A percentile compares a stretch with the other conserved stretches of the same genome.
These are phyloP conservation scores for Triticum urartu DNA, from an alignment of 176 grass and related monocot species.

Conservation along the genomic window DNA sequence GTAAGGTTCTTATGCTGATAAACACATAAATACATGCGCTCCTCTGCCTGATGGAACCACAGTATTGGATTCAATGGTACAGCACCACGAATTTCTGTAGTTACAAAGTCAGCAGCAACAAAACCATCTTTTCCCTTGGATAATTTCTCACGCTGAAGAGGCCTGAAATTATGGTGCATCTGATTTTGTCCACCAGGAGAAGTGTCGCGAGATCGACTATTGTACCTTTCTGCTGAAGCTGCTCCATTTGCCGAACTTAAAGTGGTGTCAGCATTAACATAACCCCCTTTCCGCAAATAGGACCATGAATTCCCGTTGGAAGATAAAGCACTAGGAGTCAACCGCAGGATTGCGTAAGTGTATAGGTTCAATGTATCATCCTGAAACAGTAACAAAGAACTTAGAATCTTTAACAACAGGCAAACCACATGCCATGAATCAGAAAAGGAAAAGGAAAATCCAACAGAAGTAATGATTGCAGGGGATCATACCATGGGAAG, in stretches of 20 bases:
- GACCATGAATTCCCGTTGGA: conserved; percentile 82
- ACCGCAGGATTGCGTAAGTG: conserved; percentile 78
- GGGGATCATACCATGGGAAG: conserved; percentile 65
- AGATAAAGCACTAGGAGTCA: conserved; percentile 83
- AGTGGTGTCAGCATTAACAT: conserved; percentile 42
- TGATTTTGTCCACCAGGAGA: conserved; percentile 69
- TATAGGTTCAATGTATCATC: conserved; percentile 83
- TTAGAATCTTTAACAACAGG: conserved; percentile 16
- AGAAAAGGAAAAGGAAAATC: conserved; percentile 25
- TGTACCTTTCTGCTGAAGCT: conserved; percentile 60
- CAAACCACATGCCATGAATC: conserved; percentile 12
- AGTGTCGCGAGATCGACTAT: conserved; percentile 61
- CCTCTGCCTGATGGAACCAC: conserved; percentile 79
- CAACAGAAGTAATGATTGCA: not conserved
- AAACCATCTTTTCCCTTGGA: conserved; percentile 94
- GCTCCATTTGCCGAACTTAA: conserved; percentile 56
- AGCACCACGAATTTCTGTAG: conserved; percentile 47
- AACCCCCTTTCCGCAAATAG: conserved; percentile 82
- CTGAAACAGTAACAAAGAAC: conserved; percentile 42
- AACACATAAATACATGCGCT: conserved; percentile 77
- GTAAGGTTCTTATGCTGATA: conserved; percentile 81
- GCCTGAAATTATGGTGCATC: conserved; percentile 61
- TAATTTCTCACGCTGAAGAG: conserved; percentile 76
- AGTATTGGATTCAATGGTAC: conserved; percentile 56
- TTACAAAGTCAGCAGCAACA: conserved; percentile 52